Evolutionary conservation across 371 early-diverging fungal genomes (phyloP), one percentile per base, ranked within the genome.

Genomic region (Mortierella sp.): DNA sequence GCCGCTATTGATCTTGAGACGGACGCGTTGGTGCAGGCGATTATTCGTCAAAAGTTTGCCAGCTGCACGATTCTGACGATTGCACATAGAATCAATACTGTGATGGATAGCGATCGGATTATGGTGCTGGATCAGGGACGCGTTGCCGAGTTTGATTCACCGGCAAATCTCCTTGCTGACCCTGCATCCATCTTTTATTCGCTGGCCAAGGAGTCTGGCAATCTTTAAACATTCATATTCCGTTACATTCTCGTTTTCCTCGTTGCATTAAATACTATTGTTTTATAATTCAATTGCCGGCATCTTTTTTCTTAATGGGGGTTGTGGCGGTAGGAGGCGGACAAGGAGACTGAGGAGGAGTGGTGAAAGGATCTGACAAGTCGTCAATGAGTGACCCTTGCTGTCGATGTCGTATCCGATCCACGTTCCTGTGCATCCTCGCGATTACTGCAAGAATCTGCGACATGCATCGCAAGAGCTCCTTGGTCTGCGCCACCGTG

Each of bases 11-110:
- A 99, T 88, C 92, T 93, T 51, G 93, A 92, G 73, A 94, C 97
- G 0, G 97, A 93, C 84, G 76, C 74, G 53, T 72, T 82, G 43
- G 74, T 84, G 6, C 86, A 84, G 72, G 48, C 79, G 71, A 96
- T 96, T 11, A 97, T 98, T 72, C 95, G 98, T 28, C 81, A 87
- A 44, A 94, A 95, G 87, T 97, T 98, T 73, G 81, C 88, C 31
- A 85, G 96, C 74, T 95, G 95, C 77, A 98, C 98, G 2, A 93
- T 98, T 11, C 77, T 98, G 70, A 96, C 97, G 14, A 98, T 98
- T 91, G 98, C 98, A 2, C 98, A 98, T 79, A 90, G 97, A 57
- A 93, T 97, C 79, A 95, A 95, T 82, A 97, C 97, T 0, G 94
- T 98, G 34, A 91, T 97, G 83, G 98, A 98, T 79, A 91, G 89